Base-by-base conservation (phyloP, 108 stramenopile species). In the Stephanodiscus triporus region DNA sequence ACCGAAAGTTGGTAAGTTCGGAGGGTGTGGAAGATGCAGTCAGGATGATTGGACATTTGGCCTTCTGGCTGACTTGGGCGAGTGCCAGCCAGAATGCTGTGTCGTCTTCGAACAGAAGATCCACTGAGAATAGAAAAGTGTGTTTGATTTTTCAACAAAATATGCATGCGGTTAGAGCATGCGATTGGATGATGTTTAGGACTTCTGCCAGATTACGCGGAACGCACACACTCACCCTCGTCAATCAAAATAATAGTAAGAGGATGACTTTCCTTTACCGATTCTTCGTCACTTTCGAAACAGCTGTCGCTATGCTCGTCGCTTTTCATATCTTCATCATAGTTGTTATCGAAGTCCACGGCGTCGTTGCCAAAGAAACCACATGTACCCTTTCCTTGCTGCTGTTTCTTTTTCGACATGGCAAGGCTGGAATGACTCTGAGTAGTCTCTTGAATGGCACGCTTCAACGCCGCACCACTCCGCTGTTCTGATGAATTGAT, bases 51-150 rank as follows among this genome's bases (percentile, higher is more conserved):
- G 95, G 95, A 61, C 88, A 92, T 56, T 92, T 90, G 4, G 92
- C 85, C 51, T 73, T 81, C 66, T 87, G 84, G 68, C 80, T 75
- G 16, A 95, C 51, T 22, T 78, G 66, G 6, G 70, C 66, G 26
- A 95, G 73, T 10, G 89, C 85, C 19, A 70, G 50, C 95, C 95
- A 95, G 72, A 95, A 95, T n/a, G 86, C 92, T 38, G 78, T 57
- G 64, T 93, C 95, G 9, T 87, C 60, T 19, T 91, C 88, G 66
- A 88, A 92, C 20, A 92, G 29, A 26, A 88, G 62, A 72, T 95
- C 95, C 10, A 91, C 89, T 78, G 76, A 43, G 56, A 27, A 55
- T n/a, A 20, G 26, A 22, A 48, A 48, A 30, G 11, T 8, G 11
- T 8, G n/a, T 38, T 22, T n/a, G 22, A 45, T 20, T 45, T 32